Conservation (phyloP, 208 protist genomes). For the Trypanosoma scelopori region DNA sequence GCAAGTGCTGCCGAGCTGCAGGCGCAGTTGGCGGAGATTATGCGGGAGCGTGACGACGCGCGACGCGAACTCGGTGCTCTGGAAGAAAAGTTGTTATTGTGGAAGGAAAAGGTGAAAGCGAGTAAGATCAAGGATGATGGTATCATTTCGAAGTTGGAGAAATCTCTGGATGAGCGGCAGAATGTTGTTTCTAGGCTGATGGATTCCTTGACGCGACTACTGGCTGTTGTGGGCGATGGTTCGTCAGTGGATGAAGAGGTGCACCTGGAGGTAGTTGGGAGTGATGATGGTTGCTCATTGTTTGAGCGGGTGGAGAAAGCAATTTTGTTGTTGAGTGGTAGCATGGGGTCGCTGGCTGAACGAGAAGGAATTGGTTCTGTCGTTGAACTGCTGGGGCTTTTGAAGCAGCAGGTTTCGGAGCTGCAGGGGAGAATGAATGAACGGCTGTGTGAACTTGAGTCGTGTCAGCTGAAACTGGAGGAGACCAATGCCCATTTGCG, state of each 20-base stretch:
- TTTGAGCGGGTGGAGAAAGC: neutral
- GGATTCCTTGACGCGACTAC: neutral
- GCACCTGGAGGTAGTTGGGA: neutral
- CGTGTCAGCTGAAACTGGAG: neutral
- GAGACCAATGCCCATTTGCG: neutral
- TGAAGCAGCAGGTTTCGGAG: conserved; percentile 11
- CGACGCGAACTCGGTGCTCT: neutral
- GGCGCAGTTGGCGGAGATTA: neutral
- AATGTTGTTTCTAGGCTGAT: neutral
- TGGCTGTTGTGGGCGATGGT: neutral
- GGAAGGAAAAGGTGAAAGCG: conserved; percentile 72
- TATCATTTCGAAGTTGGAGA: conserved; percentile 41
- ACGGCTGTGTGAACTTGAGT: conserved; percentile 4
- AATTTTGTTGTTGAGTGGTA: neutral
- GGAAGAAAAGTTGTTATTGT: conserved; percentile 47
- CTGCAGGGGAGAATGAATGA: conserved; percentile 18
- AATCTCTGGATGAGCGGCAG: neutral
- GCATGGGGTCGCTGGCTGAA: neutral
- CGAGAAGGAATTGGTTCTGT: neutral
- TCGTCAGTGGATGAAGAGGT: neutral
- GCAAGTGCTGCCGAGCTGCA: conserved; percentile 9
- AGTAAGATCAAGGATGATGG: conserved; percentile 47
- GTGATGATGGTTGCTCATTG: neutral
- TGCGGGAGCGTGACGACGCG: conserved; percentile 18
- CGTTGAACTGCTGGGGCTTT: neutral